These are phyloP conservation scores for Fusarium cicatricum DNA, from an alignment of 2,329 filamentous ascomycete species.

Conservation along the genomic window DNA sequence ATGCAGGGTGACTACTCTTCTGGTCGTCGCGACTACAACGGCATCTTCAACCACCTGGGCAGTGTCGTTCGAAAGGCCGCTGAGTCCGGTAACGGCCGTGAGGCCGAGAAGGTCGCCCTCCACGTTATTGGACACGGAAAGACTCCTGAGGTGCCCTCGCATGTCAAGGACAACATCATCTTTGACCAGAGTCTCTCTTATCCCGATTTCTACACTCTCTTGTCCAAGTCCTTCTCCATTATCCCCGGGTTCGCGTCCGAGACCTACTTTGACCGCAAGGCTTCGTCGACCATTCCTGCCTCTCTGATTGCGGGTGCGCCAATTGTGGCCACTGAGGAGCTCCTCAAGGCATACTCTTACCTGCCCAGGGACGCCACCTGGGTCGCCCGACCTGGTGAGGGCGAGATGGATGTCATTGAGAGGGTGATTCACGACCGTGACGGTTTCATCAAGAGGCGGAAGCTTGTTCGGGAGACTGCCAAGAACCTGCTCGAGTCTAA, in stretches of 20 bases:
- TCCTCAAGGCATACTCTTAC: slow-evolving; percentile 40
- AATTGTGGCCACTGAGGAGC: slow-evolving; percentile 37
- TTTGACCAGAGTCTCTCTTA: slow-evolving; percentile 41
- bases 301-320: slow-evolving; percentile 41
- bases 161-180: slow-evolving; percentile 32
- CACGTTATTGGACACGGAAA: slow-evolving; percentile 41
- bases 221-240: slow-evolving; percentile 34
- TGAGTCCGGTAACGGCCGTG: slow-evolving; percentile 9
- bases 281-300: slow-evolving; percentile 42
- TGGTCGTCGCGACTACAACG: slow-evolving; percentile 38
- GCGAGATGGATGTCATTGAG: slow-evolving; percentile 41
- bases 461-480: slow-evolving; percentile 26
- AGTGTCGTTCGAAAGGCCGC: slow-evolving; percentile 34
- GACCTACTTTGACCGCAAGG: slow-evolving; percentile 41
- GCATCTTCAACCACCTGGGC: slow-evolving; percentile 39
- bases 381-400: slow-evolving; percentile 36
- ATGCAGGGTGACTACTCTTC: slow-evolving; percentile 43
- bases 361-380: slow-evolving; percentile 38
- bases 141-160: slow-evolving; percentile 34
- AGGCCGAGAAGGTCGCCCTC: slow-evolving; percentile 31
- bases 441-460: slow-evolving; percentile 32
- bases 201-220: slow-evolving; percentile 39
- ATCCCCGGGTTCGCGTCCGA: slow-evolving; percentile 41
- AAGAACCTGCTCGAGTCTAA: slow-evolving; percentile 29
- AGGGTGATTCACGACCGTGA: slow-evolving; percentile 35